A percentile compares a stretch with the other conserved stretches of the same genome.
These are phyloP conservation scores for Cryptococcus sp. DNA, from an alignment of 1,284 basidiomycete species.

Conservation along the genomic window DNA sequence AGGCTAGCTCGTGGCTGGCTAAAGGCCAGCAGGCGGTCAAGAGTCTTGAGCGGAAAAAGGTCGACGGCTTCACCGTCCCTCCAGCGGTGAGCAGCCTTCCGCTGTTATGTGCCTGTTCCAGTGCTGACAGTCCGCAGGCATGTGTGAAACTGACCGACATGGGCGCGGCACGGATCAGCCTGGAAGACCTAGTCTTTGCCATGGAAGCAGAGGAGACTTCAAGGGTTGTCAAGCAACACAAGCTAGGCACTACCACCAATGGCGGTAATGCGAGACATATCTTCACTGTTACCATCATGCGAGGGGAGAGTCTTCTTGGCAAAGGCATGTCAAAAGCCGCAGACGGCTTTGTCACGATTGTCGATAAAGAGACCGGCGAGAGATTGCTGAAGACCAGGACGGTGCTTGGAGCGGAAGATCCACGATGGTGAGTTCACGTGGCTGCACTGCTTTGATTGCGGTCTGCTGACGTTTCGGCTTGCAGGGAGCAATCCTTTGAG, in stretches of 20 bases:
- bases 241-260: slow-evolving; percentile 8
- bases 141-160: slow-evolving; percentile 53
- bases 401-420: slow-evolving; percentile 46
- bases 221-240: slow-evolving; percentile 38
- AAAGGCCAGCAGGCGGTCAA: slow-evolving; percentile 52
- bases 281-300: slow-evolving; percentile 41
- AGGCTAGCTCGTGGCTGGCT: slow-evolving; percentile 50
- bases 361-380: slow-evolving; percentile 37
- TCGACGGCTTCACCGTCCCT: slow-evolving; percentile 43
- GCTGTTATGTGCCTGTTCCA: not conserved
- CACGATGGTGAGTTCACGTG: slow-evolving; percentile 40
- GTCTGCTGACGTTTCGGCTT: not conserved
- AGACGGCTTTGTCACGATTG: slow-evolving; percentile 45
- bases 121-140: slow-evolving; percentile 23
- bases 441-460: not conserved
- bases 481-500: slow-evolving; percentile 49
- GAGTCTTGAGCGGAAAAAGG: slow-evolving; percentile 43
- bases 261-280: slow-evolving; percentile 25
- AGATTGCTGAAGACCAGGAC: slow-evolving; percentile 50
- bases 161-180: slow-evolving; percentile 37
- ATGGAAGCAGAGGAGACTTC: slow-evolving; percentile 50
- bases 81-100: slow-evolving; percentile 30
- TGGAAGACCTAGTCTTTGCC: slow-evolving; percentile 45
- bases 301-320: slow-evolving; percentile 46
- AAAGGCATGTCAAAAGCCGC: slow-evolving; percentile 38